Conservation (phyloP, 1,284 basidiomycete genomes). For the Ceratobasidium sp. region DNA sequence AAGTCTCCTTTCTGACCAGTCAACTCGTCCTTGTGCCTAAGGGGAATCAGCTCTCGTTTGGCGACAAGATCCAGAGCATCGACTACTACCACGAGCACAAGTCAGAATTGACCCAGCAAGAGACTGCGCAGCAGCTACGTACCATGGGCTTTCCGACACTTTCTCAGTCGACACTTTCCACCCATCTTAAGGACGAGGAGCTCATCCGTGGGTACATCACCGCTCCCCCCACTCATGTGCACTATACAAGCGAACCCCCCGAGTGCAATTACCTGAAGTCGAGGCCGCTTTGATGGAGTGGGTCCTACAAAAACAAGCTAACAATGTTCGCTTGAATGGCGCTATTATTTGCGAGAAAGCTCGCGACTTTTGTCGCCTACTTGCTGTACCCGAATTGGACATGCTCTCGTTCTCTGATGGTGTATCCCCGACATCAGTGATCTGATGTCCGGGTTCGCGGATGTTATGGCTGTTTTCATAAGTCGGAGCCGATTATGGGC, state of each 20-base stretch:
- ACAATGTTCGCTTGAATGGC: conserved; percentile 3
- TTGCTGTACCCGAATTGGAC: background rate
- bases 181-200: background rate
- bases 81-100: conserved; percentile 13
- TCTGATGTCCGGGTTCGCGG: no score
- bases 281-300: conserved; percentile 4
- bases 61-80: background rate
- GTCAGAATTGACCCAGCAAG: background rate
- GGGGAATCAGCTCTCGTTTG: background rate
- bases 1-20: background rate
- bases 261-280: conserved; percentile 3
- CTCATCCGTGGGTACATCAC: background rate
- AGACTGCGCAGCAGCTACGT: background rate
- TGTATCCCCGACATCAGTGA: no score
- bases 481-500: no score
- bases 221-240: background rate
- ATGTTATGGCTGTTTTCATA: no score
- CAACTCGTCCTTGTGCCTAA: background rate
- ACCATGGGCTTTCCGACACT: background rate
- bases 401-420: background rate
- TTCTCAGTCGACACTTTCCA: background rate
- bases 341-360: background rate
- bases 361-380: conserved; percentile 13
- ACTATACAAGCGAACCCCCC: background rate
- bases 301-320: conserved; percentile 7